Conservation (phyloP, 192 early-diverging fungal species). For the Coemansia sp. region DNA sequence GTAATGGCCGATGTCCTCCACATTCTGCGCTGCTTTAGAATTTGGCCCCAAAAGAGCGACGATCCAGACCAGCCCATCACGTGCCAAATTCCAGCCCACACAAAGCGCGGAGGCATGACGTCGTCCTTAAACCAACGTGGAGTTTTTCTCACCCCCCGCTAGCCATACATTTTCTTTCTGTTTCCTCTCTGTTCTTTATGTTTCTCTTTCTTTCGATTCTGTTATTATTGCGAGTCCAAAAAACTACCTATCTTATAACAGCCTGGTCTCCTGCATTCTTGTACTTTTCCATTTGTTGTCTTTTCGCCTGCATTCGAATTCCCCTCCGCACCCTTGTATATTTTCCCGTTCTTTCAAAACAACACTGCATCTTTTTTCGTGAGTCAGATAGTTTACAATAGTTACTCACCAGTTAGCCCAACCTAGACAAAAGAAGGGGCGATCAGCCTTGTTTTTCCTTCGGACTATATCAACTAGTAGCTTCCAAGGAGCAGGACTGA, state of each 20-base stretch:
- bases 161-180: not conserved
- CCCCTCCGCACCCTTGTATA: not conserved
- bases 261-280: not conserved
- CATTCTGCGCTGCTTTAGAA: too few relatives aligned
- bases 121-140: not conserved
- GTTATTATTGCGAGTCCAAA: not conserved
- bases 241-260: not conserved
- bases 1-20: too few relatives aligned
- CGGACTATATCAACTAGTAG: not conserved
- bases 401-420: conserved; percentile 3
- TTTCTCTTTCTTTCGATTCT: not conserved
- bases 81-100: too few relatives aligned
- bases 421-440: too few relatives aligned
- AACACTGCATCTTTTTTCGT: not conserved
- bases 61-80: not conserved
- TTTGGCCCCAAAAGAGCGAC: too few relatives aligned
- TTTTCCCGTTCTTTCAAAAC: not conserved
- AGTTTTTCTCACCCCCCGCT: not conserved
- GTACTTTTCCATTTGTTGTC: not conserved
- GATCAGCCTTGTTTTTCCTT: too few relatives aligned
- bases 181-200: not conserved
- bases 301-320: not conserved
- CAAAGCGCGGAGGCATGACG: not conserved
- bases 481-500: not conserved
- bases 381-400: not conserved